Evolutionary conservation across 257 asterid species (phyloP), one percentile per base, ranked within the genome.

Genomic region (Capsicum rhomboideum): DNA sequence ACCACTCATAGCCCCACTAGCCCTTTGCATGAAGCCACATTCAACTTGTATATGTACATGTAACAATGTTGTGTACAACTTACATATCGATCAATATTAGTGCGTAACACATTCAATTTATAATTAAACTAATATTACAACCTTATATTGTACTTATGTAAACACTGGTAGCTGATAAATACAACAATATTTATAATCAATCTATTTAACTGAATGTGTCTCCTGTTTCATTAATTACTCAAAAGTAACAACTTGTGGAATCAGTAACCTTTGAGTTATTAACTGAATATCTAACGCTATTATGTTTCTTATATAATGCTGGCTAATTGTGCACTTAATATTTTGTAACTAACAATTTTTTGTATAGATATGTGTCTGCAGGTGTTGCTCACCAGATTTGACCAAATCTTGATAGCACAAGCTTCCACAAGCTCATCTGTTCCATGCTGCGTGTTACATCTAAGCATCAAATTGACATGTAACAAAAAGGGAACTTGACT

Each of bases 351-450:
- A 34, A 68, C 20, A 0, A 40, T 28, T 58, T n/a, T 8, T 20
- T 18, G 8, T 16, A 10, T 34, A 37, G 68, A n/a, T 16, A 31
- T n/a, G 44, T 1, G 17, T 10, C 29, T 7, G 37, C 26, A n/a
- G 8, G 20, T 2, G 2, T 31, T n/a, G n/a, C n/a, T 64, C 87
- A 93, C 97, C 93, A 90, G 90, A 80, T 61, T 83, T 17, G 98
- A 97, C 99, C 98, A 96, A 12, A 68, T 79, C 77, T 89, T 82
- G 77, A 93, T 94, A 78, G 97, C 97, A 82, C 98, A 96, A 71
- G 98, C 99, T 85, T 96, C 98, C 49, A 85, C 85, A 75, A 98
- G 94, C 88, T 96, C 99, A 80, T 94, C 97, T 40, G 85, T 88
- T 37, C 99, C 99, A 83, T 96, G 98, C 98, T 96, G 94, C 80